Base-by-base conservation (phyloP, 768 basidiomycete species). In the Russula sp. region DNA sequence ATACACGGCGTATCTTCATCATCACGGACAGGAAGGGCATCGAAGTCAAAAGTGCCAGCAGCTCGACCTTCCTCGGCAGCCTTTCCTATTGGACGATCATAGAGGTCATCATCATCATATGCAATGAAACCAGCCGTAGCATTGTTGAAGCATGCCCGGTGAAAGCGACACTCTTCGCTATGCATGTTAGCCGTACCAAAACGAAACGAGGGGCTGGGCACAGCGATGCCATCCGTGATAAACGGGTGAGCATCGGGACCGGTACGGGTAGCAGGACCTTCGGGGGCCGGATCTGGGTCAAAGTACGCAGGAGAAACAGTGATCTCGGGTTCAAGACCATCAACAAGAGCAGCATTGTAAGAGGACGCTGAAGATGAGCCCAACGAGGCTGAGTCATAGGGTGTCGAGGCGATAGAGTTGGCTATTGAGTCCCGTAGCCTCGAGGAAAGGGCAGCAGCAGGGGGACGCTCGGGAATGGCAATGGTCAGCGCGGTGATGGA, bases 191-290 rank as follows among this genome's bases (percentile, higher is more conserved):
- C 62, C n/a, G 62, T 59, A 25, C 56, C 64, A 43, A 58, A 58
- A 20, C 64, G 53, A 49, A 63, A 65, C 16, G 55, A 56, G 6
- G 61, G 56, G 20, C 32, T 57, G 34, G 60, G 55, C 9, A 58
- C 35, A n/a, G 60, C 64, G 16, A 58, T 51, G 4, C 56, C 55
- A 52, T 66, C 66, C 34, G 61, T 0, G 68, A 69, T 41, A 70
- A 58, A 14, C 59, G 69, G 13, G 66, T 51, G n/a, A 64, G 74
- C 49, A 67, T 73, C 62, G 7, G 75, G 66, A 60, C 72, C 73
- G 2, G 76, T 73, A 18, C 77, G 74, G 1, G 76, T 79, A 14
- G 77, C 77, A 16, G 77, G 78, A 1, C 78, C 78, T 54, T 78
- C 76, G 1, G 78, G 78, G 0, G 75, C 73, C 7, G 79, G 77